phyloP scores from a whole-genome alignment of 1,284 basidiomycete species.

The Cutaneotrichosporon sp. region DNA sequence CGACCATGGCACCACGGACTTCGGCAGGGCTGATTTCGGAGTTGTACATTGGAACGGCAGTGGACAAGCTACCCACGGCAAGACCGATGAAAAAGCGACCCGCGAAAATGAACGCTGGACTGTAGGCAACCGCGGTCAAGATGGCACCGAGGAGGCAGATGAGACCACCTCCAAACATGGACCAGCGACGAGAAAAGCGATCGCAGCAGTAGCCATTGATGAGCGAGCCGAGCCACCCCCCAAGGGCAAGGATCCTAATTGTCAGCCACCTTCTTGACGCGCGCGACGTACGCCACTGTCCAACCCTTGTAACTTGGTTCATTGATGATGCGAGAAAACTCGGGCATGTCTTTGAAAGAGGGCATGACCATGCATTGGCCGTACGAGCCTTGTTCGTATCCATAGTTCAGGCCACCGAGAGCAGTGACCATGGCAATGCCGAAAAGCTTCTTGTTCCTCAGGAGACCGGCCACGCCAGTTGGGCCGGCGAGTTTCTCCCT shows the following conservation, averaged over 20 bases:
- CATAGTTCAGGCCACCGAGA: constrained; percentile 22
- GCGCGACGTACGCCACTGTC: constrained; percentile 14
- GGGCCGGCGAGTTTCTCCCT: constrained; percentile 14
- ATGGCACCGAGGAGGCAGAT: constrained; percentile 22
- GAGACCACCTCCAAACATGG: constrained; percentile 20
- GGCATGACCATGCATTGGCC: constrained; percentile 24
- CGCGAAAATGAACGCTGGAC: constrained; percentile 20
- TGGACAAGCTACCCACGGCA: constrained; percentile 62
- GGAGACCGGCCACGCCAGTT: constrained; percentile 17
- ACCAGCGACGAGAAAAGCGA: constrained; percentile 20
- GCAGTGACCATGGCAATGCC: constrained; percentile 19
- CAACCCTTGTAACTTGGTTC: constrained; percentile 17
- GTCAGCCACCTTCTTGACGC: neutral
- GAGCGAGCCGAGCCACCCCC: constrained; percentile 24
- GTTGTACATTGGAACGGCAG: constrained; percentile 62
- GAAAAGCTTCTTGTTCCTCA: constrained; percentile 16
- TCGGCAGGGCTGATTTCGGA: constrained; percentile 58
- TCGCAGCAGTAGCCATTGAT: constrained; percentile 26
- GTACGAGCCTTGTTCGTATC: constrained; percentile 20
- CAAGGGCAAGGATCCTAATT: constrained; percentile 16
- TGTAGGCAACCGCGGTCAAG: constrained; percentile 18
- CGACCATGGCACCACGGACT: constrained; percentile 67
- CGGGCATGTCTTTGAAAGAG: constrained; percentile 11
- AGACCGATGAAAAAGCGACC: constrained; percentile 26
- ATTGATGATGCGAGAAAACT: constrained; percentile 13